A percentile compares a stretch with the other conserved stretches of the same genome.
Evolutionary conservation across 768 basidiomycete genomes (phyloP).

Genomic region (Sporobolomyces phaffii): DNA sequence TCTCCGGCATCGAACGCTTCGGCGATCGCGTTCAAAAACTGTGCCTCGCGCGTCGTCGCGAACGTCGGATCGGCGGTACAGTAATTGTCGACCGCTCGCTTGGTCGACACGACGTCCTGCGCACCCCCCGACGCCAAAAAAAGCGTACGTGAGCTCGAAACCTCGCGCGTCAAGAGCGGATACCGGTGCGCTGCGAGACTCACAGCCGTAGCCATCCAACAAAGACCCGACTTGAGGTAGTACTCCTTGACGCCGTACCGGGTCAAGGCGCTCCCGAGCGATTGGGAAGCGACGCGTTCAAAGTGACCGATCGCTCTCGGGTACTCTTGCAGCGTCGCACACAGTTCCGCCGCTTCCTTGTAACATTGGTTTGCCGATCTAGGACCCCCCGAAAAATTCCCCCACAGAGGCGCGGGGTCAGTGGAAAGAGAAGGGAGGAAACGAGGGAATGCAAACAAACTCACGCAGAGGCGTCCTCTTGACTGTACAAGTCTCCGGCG

Average conservation of each 20-base stretch:
- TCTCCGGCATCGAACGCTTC: conserved; percentile 72
- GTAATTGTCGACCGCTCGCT: conserved; percentile 72
- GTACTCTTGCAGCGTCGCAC: conserved; percentile 81
- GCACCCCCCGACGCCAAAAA: not conserved
- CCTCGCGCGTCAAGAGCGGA: no score
- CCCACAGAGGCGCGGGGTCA: no score
- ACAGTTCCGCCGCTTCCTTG: conserved; percentile 93
- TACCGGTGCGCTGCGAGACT: conserved; percentile 41
- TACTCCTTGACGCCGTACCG: conserved; percentile 98
- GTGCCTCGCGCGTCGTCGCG: conserved; percentile 79
- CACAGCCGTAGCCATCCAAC: conserved; percentile 80
- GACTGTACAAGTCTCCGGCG: conserved; percentile 95
- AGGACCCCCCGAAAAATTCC: not conserved
- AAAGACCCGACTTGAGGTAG: conserved; percentile 80
- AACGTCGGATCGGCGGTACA: conserved; percentile 77
- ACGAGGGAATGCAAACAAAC: conserved; percentile 44
- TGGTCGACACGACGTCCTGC: conserved; percentile 77
- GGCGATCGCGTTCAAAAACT: conserved; percentile 70
- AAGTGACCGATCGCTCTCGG: conserved; percentile 78
- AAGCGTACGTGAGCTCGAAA: no score
- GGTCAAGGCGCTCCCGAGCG: conserved; percentile 73
- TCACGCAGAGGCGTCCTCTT: conserved; percentile 93
- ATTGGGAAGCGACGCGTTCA: conserved; percentile 80
- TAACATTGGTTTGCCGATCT: conserved; percentile 93
- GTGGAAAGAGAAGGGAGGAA: not conserved